These are phyloP conservation scores for Xylariales sp. DNA, from an alignment of 2,329 filamentous ascomycete species.

Conservation along the genomic window DNA sequence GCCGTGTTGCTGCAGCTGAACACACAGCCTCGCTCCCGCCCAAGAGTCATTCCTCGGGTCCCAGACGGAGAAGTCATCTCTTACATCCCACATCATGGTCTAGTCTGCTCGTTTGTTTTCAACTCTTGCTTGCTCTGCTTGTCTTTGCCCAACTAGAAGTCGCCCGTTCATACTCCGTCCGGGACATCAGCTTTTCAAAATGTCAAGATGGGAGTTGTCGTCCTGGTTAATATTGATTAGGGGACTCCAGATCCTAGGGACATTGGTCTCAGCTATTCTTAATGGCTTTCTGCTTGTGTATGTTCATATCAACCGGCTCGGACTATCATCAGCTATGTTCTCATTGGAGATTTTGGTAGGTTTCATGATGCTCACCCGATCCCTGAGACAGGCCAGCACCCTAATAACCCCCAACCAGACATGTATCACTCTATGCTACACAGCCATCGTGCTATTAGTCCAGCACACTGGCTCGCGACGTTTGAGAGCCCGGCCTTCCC, in stretches of 20 bases:
- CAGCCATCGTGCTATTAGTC: slow-evolving; percentile 25
- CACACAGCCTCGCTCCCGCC: too few species aligned
- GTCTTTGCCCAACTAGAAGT: too few species aligned
- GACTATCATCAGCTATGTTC: slow-evolving; percentile 23
- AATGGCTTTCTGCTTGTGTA: slow-evolving; percentile 31
- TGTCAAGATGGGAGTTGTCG: slow-evolving; percentile 24
- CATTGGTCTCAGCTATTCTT: slow-evolving; percentile 25
- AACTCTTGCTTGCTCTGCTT: background rate
- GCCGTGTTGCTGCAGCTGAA: too few species aligned
- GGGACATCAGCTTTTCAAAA: too few species aligned
- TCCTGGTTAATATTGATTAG: slow-evolving; percentile 30
- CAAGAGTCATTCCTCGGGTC: too few species aligned
- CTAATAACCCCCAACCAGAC: slow-evolving; percentile 21
- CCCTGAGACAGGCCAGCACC: background rate
- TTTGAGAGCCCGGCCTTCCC: slow-evolving; percentile 15
- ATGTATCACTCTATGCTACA: slow-evolving; percentile 26
- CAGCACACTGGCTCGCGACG: slow-evolving; percentile 24
- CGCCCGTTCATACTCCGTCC: too few species aligned
- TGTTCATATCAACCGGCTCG: slow-evolving; percentile 22
- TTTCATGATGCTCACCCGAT: slow-evolving; percentile 1
- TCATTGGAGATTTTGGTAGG: slow-evolving; percentile 32
- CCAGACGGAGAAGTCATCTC: too few species aligned
- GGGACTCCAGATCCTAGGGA: slow-evolving; percentile 25
- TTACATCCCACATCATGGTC: too few species aligned
- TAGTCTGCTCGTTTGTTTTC: too few species aligned